phyloP scores from a whole-genome alignment of 176 grass and related monocot species.

The Triticum urartu region DNA sequence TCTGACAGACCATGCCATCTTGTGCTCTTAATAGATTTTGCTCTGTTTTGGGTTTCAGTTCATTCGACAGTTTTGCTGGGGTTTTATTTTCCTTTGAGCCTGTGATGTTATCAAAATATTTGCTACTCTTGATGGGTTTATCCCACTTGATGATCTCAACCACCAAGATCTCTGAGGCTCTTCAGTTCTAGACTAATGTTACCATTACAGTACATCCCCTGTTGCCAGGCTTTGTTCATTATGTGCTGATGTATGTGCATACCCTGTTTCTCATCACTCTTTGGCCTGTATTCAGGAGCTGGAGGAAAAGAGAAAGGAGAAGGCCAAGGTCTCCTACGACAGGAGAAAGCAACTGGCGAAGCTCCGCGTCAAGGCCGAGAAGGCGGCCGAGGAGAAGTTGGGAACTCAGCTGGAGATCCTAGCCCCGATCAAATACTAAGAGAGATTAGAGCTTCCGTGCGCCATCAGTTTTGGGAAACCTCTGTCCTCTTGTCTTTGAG shows the following conservation, averaged over 20 bases:
- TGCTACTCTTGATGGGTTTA: slow-evolving; percentile 55
- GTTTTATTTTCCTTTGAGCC: neutral
- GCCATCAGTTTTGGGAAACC: slow-evolving; percentile 47
- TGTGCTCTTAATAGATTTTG: neutral
- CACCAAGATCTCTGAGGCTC: slow-evolving; percentile 61
- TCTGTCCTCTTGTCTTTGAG: neutral
- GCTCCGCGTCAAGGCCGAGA: slow-evolving; percentile 80
- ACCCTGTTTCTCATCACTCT: neutral
- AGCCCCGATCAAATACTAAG: slow-evolving; percentile 76
- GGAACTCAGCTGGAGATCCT: slow-evolving; percentile 78
- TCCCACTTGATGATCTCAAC: slow-evolving; percentile 44
- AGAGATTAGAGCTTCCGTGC: slow-evolving; percentile 9
- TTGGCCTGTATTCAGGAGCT: slow-evolving; percentile 40
- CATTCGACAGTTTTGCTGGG: neutral
- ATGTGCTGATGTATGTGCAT: neutral
- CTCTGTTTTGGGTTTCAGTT: neutral
- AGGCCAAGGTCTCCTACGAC: slow-evolving; percentile 64
- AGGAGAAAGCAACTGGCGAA: slow-evolving; percentile 82
- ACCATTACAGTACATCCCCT: too few species aligned
- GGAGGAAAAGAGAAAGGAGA: slow-evolving; percentile 89
- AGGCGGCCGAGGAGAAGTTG: slow-evolving; percentile 62
- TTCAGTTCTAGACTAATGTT: neutral
- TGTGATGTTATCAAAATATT: slow-evolving; percentile 45
- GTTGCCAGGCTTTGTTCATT: neutral
- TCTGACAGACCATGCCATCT: slow-evolving; percentile 37